Evolutionary conservation across 345 rosid genomes (phyloP).

Genomic region (Salix viminalis): DNA sequence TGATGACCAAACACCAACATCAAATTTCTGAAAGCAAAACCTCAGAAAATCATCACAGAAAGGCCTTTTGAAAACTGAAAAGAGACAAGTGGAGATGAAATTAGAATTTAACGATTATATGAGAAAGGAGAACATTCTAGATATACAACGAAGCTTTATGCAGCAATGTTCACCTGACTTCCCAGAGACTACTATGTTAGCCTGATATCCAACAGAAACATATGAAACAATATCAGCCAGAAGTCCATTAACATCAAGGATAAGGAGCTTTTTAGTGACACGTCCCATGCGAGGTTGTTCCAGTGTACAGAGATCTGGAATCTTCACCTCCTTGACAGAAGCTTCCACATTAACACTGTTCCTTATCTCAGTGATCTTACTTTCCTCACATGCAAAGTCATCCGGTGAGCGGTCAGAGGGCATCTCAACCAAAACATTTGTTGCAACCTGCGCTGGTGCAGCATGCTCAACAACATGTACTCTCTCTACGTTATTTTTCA

Average conservation of each 20-base stretch:
- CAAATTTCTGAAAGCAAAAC: slow-evolving; percentile 29
- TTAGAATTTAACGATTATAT: not conserved
- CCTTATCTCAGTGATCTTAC: slow-evolving; percentile 4
- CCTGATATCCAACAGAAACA: not conserved
- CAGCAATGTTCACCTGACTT: slow-evolving; percentile 19
- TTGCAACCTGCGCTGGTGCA: slow-evolving; percentile 8
- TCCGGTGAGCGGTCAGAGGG: slow-evolving; percentile 10
- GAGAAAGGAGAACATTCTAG: not conserved
- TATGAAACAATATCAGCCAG: slow-evolving; percentile 23
- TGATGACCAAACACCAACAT: slow-evolving; percentile 34
- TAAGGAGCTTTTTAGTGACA: slow-evolving; percentile 24
- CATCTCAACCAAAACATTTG: slow-evolving; percentile 8
- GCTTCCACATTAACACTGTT: slow-evolving; percentile 7
- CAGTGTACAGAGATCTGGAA: slow-evolving; percentile 11
- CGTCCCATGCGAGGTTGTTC: slow-evolving; percentile 17
- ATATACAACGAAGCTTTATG: not conserved
- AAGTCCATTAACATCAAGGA: slow-evolving; percentile 32
- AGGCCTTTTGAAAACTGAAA: slow-evolving; percentile 30
- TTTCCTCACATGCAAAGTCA: slow-evolving; percentile 10
- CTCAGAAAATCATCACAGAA: slow-evolving; percentile 25
- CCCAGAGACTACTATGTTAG: slow-evolving; percentile 7
- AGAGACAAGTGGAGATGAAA: not conserved
- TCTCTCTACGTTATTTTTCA: slow-evolving; percentile 10
- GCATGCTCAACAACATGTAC: slow-evolving; percentile 1
- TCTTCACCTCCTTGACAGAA: slow-evolving; percentile 16